A percentile compares a stretch with the other conserved stretches of the same genome.
Conservation (phyloP, 2,329 filamentous ascomycete genomes). For the Davidsoniella eucalypti region DNA sequence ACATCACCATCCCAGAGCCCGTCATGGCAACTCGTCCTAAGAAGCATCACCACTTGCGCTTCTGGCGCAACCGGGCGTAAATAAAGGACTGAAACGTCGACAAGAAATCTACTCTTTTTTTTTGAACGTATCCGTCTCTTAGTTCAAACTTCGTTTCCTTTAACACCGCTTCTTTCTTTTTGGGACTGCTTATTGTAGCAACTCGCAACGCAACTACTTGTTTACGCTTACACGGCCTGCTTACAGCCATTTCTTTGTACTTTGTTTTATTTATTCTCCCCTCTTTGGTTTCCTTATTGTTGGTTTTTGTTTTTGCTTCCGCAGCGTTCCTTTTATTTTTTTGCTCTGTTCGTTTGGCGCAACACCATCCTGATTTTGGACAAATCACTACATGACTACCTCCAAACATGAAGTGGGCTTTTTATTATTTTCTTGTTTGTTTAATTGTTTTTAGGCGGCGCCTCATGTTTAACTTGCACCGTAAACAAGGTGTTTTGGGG, state of each 20-base stretch:
- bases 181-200: too few species aligned
- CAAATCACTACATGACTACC: too few species aligned
- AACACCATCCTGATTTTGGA: too few species aligned
- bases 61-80: conserved; percentile 14
- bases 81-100: neutral
- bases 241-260: neutral
- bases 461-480: too few species aligned
- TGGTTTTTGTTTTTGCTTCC: neutral
- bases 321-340: neutral
- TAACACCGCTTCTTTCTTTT: neutral
- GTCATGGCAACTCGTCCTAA: conserved; percentile 8
- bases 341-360: neutral
- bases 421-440: neutral
- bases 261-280: neutral
- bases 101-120: neutral
- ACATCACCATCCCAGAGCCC: conserved; percentile 13
- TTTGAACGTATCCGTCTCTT: neutral
- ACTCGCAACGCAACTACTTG: neutral
- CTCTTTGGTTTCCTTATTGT: neutral
- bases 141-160: neutral
- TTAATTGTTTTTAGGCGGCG: neutral
- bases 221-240: neutral
- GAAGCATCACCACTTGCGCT: conserved; percentile 15
- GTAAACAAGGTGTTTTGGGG: too few species aligned
- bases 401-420: neutral